phyloP scores from a whole-genome alignment of 2,329 filamentous ascomycete genomes.

The Clarireedia homoeocarpa region DNA sequence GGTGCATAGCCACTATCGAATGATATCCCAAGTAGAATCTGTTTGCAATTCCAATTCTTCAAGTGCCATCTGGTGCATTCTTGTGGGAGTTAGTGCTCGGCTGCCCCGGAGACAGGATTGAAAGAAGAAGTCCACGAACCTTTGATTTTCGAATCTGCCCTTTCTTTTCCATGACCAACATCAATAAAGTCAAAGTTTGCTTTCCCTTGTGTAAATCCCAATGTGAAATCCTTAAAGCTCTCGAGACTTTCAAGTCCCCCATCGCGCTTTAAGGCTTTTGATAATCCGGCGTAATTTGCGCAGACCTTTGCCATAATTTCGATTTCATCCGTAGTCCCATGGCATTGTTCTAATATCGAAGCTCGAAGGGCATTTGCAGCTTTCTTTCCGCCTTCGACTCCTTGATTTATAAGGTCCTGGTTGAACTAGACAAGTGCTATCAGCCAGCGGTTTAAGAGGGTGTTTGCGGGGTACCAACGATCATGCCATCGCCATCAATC shows the following conservation, averaged over 20 bases:
- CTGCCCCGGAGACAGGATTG: neutral
- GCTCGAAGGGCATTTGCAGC: constrained; percentile 38
- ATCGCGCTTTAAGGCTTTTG: constrained; percentile 41
- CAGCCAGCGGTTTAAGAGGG: constrained; percentile 5
- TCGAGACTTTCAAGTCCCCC: constrained; percentile 37
- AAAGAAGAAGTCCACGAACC: constrained; percentile 32
- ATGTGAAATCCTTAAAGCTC: constrained; percentile 48
- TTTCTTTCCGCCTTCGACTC: constrained; percentile 35
- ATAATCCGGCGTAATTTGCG: constrained; percentile 45
- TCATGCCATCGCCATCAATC: constrained; percentile 55
- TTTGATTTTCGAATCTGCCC: constrained; percentile 52
- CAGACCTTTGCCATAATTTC: constrained; percentile 50
- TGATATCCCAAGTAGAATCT: constrained; percentile 53
- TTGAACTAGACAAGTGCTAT: constrained; percentile 42
- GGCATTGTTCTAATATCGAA: constrained; percentile 40
- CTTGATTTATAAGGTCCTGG: constrained; percentile 44
- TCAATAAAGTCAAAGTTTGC: constrained; percentile 57
- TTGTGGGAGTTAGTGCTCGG: constrained; percentile 15
- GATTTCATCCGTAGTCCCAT: constrained; percentile 35
- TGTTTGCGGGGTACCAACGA: constrained; percentile 36
- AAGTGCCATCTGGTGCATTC: constrained; percentile 46
- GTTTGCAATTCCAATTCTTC: constrained; percentile 52
- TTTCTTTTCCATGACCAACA: constrained; percentile 50
- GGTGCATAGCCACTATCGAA: constrained; percentile 54
- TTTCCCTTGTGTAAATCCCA: constrained; percentile 52